phyloP scores from a whole-genome alignment of 208 protist species.

The Porcisia deanei region DNA sequence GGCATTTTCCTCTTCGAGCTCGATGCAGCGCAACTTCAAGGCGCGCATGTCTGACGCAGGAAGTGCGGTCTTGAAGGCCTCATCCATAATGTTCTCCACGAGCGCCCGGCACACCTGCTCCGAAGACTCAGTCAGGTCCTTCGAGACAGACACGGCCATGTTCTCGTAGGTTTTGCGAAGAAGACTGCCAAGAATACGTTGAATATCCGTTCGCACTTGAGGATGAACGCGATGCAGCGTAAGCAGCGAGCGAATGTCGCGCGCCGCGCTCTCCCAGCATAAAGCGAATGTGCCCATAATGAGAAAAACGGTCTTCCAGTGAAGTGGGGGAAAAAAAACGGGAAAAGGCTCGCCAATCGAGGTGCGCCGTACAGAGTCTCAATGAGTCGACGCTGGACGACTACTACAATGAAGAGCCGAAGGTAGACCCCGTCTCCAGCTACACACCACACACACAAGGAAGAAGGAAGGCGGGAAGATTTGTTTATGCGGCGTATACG shows the following conservation, averaged over 20 bases:
- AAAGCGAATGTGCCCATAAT: constrained; percentile 67
- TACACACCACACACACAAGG: background rate
- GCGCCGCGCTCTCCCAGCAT: constrained; percentile 59
- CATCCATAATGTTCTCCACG: constrained; percentile 43
- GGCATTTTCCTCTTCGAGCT: constrained; percentile 42
- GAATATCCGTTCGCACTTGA: constrained; percentile 73
- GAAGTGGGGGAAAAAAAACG: background rate
- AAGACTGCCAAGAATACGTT: constrained; percentile 53
- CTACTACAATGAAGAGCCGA: background rate
- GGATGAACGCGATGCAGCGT: constrained; percentile 83
- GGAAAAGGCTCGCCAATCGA: background rate
- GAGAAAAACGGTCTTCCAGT: background rate
- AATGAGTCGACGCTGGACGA: background rate
- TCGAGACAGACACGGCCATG: constrained; percentile 31
- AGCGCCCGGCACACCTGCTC: constrained; percentile 61
- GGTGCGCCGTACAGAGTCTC: background rate
- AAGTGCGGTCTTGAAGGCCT: constrained; percentile 50
- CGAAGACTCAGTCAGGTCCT: constrained; percentile 43
- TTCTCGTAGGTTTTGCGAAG: constrained; percentile 57
- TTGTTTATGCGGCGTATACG: too few relatives aligned
- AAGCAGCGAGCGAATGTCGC: constrained; percentile 77
- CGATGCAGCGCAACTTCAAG: constrained; percentile 32
- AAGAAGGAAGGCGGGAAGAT: background rate
- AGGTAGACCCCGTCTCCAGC: background rate
- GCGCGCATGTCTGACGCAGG: constrained; percentile 42